phyloP scores from a whole-genome alignment of 495 filamentous ascomycete genomes.

The Poronia punctata region DNA sequence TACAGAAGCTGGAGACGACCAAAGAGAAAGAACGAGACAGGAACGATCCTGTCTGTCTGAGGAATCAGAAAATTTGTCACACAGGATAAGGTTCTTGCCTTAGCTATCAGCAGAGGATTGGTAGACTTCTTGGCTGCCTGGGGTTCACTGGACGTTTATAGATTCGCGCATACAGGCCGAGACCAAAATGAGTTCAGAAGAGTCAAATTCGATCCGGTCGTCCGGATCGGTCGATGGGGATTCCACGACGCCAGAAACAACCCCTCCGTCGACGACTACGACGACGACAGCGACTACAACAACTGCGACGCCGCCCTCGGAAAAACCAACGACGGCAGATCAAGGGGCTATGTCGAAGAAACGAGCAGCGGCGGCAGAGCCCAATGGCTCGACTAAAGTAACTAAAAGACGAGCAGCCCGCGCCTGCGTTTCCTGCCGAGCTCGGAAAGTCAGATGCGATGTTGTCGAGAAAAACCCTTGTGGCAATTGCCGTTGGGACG shows the following conservation, averaged over 20 bases:
- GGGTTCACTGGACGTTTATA: background rate
- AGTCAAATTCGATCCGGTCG: constrained; percentile 15
- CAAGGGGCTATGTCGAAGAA: constrained; percentile 26
- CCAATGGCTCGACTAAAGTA: constrained; percentile 26
- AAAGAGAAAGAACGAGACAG: background rate
- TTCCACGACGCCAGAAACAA: constrained; percentile 5
- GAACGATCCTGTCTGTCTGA: background rate
- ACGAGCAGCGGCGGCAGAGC: constrained; percentile 22
- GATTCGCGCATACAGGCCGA: background rate
- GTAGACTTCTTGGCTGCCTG: no score
- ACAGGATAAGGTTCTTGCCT: constrained; percentile 2
- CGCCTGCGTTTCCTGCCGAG: constrained; percentile 79
- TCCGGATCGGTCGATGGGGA: constrained; percentile 18
- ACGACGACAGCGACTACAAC: constrained; percentile 3
- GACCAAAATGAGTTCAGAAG: constrained; percentile 19
- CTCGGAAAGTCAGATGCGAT: constrained; percentile 90
- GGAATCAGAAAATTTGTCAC: constrained; percentile 1
- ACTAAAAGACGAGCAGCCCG: constrained; percentile 76
- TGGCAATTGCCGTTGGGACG: constrained; percentile 82
- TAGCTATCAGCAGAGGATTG: no score
- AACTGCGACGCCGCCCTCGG: constrained; percentile 8
- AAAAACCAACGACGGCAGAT: constrained; percentile 11
- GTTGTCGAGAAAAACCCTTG: constrained; percentile 84
- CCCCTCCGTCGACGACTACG: background rate
- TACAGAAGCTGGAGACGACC: no score